Base-by-base conservation (phyloP, 441 rosid species). In the Syzygium malaccense region DNA sequence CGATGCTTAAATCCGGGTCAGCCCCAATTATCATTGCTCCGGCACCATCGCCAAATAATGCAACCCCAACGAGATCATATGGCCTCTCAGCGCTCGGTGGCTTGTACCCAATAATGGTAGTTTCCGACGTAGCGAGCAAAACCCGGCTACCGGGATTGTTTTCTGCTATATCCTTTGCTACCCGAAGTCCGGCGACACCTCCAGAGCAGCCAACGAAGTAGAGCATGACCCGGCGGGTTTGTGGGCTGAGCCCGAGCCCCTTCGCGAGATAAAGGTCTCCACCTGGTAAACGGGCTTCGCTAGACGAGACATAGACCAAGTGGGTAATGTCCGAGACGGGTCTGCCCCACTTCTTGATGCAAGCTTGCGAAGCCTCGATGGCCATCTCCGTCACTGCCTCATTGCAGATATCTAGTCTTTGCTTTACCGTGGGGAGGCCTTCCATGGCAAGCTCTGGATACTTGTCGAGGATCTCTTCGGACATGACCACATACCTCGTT, bases 401-500 rank as follows among this genome's bases (percentile, higher is more conserved):
- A 87, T 97, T 95, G 87, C 98, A 95, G 66, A 98, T 97, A 57
- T 95, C 97, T 11, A 98, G 90, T 14, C 98, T 91, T 85, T 97
- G 99, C 90, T 90, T 95, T 49, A 98, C 92, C 1, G 99, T 96
- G 33, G 99, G 97, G 45, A 90, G 91, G 89, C 99, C 99, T 92
- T 95, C 99, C 14, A 92, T 86, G 54, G 95, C 93, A 8, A 98
- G 98, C 93, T 98, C 99, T 11, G 99, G 99, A 88, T 97, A 96
- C 90, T 95, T 92, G 83, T 86, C 92, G 28, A 97, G 93, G 87
- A 98, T 96, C 93, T 98, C 99, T 25, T 98, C 98, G 2, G 99
- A 98, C 99, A 98, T 98, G 19, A 98, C 99, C 87, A 95, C 98
- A 85, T 96, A 98, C 92, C 99, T 95, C 71, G 99, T 97, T 90